A percentile compares a stretch with the other conserved stretches of the same genome.
Conservation (phyloP, 495 filamentous ascomycete species). For the Penicillium argentinense region DNA sequence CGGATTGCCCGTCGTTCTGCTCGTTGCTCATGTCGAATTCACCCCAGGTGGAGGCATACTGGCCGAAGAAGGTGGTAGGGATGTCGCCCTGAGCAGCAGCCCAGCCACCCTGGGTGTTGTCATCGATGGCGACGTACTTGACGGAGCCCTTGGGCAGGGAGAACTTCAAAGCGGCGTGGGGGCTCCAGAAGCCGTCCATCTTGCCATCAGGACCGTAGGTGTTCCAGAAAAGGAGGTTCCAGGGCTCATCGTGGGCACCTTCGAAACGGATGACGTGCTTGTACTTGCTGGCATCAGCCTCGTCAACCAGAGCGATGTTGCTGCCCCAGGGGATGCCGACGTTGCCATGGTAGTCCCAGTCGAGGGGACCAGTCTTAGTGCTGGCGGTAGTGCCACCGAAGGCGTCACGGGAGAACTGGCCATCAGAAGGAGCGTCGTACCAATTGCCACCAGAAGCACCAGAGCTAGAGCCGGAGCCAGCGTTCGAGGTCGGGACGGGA, state of each 20-base stretch:
- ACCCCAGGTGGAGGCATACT: conserved; percentile 50
- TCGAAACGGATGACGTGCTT: conserved; percentile 48
- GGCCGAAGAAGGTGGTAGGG: conserved; percentile 29
- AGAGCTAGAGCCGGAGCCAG: conserved; percentile 12
- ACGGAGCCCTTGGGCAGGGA: conserved; percentile 39
- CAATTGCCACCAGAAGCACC: conserved; percentile 27
- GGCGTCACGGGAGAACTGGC: conserved; percentile 25
- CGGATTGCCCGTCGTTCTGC: conserved; percentile 44
- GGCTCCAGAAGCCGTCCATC: conserved; percentile 41
- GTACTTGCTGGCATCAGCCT: conserved; percentile 37
- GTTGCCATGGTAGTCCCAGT: conserved; percentile 42
- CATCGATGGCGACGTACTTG: conserved; percentile 49
- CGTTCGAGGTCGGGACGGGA: conserved; percentile 2
- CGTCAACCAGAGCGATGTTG: conserved; percentile 50
- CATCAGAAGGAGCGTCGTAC: conserved; percentile 22
- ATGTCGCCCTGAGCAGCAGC: conserved; percentile 35
- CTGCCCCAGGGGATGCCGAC: conserved; percentile 51
- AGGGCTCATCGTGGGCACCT: conserved; percentile 36
- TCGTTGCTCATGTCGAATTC: conserved; percentile 54
- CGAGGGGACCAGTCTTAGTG: conserved; percentile 21
- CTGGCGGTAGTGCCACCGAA: conserved; percentile 29
- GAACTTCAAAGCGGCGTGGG: conserved; percentile 42
- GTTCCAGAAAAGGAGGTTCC: conserved; percentile 55
- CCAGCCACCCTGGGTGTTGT: conserved; percentile 44
- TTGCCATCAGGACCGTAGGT: conserved; percentile 41